Conservation (phyloP, 2,329 filamentous ascomycete genomes). For the Colletotrichum horii region DNA sequence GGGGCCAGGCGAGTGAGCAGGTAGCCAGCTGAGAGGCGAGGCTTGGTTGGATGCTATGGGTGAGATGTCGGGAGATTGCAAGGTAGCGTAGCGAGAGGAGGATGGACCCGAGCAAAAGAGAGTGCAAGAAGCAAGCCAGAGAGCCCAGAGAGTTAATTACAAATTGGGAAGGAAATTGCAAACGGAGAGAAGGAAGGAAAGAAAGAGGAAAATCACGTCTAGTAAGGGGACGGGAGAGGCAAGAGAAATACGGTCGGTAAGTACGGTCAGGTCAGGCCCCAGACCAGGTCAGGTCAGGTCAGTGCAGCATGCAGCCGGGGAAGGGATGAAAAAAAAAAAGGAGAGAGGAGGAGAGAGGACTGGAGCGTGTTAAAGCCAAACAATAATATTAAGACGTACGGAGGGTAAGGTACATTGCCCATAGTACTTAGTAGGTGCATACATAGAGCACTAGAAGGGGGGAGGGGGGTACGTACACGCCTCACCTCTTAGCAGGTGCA, state of each 20-base stretch:
- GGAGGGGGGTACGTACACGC: not conserved
- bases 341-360: not conserved
- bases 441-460: not conserved
- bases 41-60: not conserved
- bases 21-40: not conserved
- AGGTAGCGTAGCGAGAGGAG: constrained; percentile 1
- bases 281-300: constrained; percentile 15
- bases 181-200: constrained; percentile 15
- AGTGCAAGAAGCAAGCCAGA: not conserved
- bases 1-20: not conserved
- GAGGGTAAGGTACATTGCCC: constrained; percentile 11
- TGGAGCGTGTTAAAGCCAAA: constrained; percentile 22
- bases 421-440: no score
- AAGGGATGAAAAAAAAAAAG: constrained; percentile 16
- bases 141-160: constrained; percentile 14
- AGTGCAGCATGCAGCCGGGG: constrained; percentile 20
- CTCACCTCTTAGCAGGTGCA: not conserved
- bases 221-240: constrained; percentile 18
- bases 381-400: constrained; percentile 20
- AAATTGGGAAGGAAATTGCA: constrained; percentile 22
- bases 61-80: not conserved
- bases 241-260: constrained; percentile 22
- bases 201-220: not conserved
- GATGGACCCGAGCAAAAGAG: not conserved
- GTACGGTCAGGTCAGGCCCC: constrained; percentile 17